These are phyloP conservation scores for Pichia sp. DNA, from an alignment of 1,139 yeast genomes.

Conservation along the genomic window DNA sequence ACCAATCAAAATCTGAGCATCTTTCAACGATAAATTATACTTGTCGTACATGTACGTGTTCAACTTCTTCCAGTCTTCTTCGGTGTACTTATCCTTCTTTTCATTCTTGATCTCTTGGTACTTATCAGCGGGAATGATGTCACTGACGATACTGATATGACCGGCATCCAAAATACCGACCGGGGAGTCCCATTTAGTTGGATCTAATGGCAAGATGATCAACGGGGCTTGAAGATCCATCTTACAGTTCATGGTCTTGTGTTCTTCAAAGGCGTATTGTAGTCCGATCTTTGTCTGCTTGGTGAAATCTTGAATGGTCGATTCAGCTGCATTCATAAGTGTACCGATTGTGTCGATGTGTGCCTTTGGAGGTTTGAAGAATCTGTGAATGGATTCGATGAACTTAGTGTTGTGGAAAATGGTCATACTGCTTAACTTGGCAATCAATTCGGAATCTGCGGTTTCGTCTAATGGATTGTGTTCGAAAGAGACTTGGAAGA, in stretches of 20 bases:
- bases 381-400: slow-evolving; percentile 67
- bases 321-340: slow-evolving; percentile 92
- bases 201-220: slow-evolving; percentile 83
- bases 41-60: slow-evolving; percentile 88
- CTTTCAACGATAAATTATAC: slow-evolving; percentile 71
- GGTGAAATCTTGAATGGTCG: slow-evolving; percentile 88
- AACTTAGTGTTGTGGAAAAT: slow-evolving; percentile 83
- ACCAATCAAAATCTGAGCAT: slow-evolving; percentile 88
- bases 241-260: slow-evolving; percentile 81
- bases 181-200: slow-evolving; percentile 77
- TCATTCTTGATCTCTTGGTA: slow-evolving; percentile 72
- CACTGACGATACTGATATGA: slow-evolving; percentile 81
- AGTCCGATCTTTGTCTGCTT: slow-evolving; percentile 89
- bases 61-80: slow-evolving; percentile 69
- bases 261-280: slow-evolving; percentile 92
- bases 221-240: slow-evolving; percentile 94
- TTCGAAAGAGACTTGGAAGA: slow-evolving; percentile 82
- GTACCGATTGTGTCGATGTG: slow-evolving; percentile 91
- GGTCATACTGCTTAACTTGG: slow-evolving; percentile 83
- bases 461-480: slow-evolving; percentile 78
- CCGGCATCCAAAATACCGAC: slow-evolving; percentile 97
- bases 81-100: slow-evolving; percentile 59
- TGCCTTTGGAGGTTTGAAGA: slow-evolving; percentile 84
- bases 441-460: slow-evolving; percentile 76
- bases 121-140: slow-evolving; percentile 69